Conservation (phyloP, 1,284 basidiomycete genomes). For the Austroboletus novae-zelandiae region DNA sequence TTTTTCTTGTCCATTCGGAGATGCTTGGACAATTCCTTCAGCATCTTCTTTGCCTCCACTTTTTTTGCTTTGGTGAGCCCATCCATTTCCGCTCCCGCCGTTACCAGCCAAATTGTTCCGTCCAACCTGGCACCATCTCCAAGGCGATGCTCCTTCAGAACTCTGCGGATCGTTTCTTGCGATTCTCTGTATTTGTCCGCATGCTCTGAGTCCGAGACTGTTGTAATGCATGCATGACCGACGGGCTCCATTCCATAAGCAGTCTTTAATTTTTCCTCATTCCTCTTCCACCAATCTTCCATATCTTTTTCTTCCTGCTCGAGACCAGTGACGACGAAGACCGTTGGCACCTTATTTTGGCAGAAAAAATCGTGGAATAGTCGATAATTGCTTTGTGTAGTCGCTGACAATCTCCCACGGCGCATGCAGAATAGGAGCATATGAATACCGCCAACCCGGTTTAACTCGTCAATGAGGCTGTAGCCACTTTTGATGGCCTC, state of each 20-base stretch:
- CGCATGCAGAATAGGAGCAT: slow-evolving; percentile 7
- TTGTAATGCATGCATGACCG: slow-evolving; percentile 2
- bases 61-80: not conserved
- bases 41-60: not conserved
- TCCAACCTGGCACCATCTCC: not conserved
- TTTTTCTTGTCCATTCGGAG: not conserved
- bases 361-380: slow-evolving; percentile 3
- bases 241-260: not conserved
- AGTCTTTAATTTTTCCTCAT: no score
- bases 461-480: not conserved
- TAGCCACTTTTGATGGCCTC: slow-evolving; percentile 1
- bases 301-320: slow-evolving; percentile 5
- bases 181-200: slow-evolving; percentile 1
- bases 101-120: not conserved
- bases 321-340: slow-evolving; percentile 1
- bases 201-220: not conserved
- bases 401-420: not conserved
- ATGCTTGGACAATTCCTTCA: not conserved
- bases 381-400: not conserved
- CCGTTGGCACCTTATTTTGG: not conserved
- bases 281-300: slow-evolving; percentile 7
- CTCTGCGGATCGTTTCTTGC: not conserved
- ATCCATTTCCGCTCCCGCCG: not conserved
- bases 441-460: slow-evolving; percentile 2
- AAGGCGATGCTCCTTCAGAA: not conserved